phyloP scores from a whole-genome alignment of 108 stramenopile species.

The Skeletonema marinoi region DNA sequence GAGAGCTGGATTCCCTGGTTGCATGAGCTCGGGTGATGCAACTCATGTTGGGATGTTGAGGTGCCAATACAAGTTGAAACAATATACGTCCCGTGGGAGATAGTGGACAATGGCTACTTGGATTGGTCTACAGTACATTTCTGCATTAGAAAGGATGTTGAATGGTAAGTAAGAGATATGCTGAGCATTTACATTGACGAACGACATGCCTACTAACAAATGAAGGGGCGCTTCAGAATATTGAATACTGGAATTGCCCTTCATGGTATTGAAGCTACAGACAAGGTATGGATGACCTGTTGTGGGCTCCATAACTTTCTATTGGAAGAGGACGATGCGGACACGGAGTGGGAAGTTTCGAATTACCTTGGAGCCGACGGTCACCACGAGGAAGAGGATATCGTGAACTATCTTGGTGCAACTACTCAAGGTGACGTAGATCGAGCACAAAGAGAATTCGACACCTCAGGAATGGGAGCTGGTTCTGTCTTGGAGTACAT shows the following conservation, averaged over 20 bases:
- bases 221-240: slow-evolving; percentile 8
- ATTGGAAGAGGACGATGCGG: neutral
- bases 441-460: neutral
- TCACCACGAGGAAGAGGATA: neutral
- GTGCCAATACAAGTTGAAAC: too few relatives aligned
- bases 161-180: too few relatives aligned
- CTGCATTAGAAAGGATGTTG: too few relatives aligned
- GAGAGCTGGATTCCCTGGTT: too few relatives aligned
- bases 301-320: slow-evolving; percentile 19
- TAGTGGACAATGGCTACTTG: too few relatives aligned
- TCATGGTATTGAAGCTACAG: slow-evolving; percentile 9
- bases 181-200: too few relatives aligned
- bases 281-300: slow-evolving; percentile 22
- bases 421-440: neutral
- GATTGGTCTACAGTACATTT: too few relatives aligned
- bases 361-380: neutral
- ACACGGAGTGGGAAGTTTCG: neutral
- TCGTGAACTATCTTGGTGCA: neutral
- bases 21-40: too few relatives aligned
- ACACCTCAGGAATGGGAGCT: neutral
- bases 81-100: too few relatives aligned
- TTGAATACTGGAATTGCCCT: slow-evolving; percentile 17
- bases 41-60: too few relatives aligned
- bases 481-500: neutral
- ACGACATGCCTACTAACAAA: neutral